These are phyloP conservation scores for Venturiaceae sp. DNA, from an alignment of 2,329 filamentous ascomycete genomes.

Conservation along the genomic window DNA sequence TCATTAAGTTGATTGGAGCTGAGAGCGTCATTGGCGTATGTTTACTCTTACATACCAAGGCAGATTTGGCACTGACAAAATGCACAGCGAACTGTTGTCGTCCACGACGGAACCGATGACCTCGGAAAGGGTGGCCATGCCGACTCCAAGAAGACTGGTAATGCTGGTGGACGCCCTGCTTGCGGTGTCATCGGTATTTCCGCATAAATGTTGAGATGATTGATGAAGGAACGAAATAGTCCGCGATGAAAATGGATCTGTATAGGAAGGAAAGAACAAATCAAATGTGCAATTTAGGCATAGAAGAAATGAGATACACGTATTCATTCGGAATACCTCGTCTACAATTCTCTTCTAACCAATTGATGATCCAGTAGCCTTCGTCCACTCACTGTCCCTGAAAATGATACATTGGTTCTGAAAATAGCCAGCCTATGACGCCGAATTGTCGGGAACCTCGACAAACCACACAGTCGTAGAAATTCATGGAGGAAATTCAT, in stretches of 20 bases:
- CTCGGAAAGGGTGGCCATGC: slow-evolving; percentile 86
- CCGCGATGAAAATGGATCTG: not conserved
- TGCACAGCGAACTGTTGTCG: slow-evolving; percentile 76
- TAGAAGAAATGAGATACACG: not conserved
- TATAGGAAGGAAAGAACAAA: not conserved
- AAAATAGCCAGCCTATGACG: not conserved
- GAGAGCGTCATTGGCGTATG: slow-evolving; percentile 87
- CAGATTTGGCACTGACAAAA: not conserved
- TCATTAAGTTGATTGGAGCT: slow-evolving; percentile 92
- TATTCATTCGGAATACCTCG: no score
- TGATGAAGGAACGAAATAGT: not conserved
- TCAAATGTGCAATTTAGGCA: not conserved
- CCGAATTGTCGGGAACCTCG: not conserved
- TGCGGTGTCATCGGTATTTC: slow-evolving; percentile 95
- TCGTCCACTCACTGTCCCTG: no score
- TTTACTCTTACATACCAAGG: slow-evolving; percentile 10
- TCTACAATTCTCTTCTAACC: no score
- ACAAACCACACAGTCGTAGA: not conserved
- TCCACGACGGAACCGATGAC: slow-evolving; percentile 93
- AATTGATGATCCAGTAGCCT: no score
- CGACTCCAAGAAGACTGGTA: slow-evolving; percentile 97
- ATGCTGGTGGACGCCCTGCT: slow-evolving; percentile 85
- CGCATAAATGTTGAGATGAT: slow-evolving; percentile 40
- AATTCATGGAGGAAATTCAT: not conserved
- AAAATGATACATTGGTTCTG: not conserved